Percentiles rank a stretch among this genome's conserved stretches.
Evolutionary conservation across 2,329 filamentous ascomycete species (phyloP).

Genomic region (Colletotrichum ledebouriae): DNA sequence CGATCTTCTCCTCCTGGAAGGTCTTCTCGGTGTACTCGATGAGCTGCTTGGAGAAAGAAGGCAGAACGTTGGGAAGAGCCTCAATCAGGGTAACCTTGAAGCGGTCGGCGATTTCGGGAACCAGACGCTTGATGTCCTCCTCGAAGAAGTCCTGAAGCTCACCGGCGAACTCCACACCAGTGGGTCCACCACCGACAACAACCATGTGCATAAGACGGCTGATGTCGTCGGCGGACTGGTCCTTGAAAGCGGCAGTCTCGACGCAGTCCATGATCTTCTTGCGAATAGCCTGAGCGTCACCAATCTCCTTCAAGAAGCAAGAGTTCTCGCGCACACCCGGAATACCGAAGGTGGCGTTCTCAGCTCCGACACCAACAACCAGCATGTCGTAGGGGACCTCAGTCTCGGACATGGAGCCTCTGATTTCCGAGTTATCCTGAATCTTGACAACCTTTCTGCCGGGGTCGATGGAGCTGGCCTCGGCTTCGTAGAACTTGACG

Average conservation of each 20-base stretch:
- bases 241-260: slow-evolving; percentile 98
- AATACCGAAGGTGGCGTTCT: slow-evolving; percentile 99
- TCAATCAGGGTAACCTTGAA: slow-evolving; percentile 99
- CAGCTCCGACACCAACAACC: slow-evolving; percentile 95
- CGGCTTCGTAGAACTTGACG: slow-evolving; percentile 98
- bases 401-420: slow-evolving; percentile 83
- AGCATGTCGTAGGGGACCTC: slow-evolving; percentile 99
- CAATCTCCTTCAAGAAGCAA: slow-evolving; percentile 98
- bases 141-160: slow-evolving; percentile 99
- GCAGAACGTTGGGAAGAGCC: slow-evolving; percentile 94
- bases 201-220: slow-evolving; percentile 99
- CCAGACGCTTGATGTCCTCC: slow-evolving; percentile 96
- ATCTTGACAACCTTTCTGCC: slow-evolving; percentile 90
- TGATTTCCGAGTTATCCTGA: slow-evolving; percentile 92
- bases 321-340: slow-evolving; percentile 94
- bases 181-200: slow-evolving; percentile 91
- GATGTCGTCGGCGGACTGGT: slow-evolving; percentile 87
- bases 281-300: slow-evolving; percentile 94
- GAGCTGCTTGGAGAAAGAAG: slow-evolving; percentile 98
- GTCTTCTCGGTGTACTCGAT: slow-evolving; percentile 99
- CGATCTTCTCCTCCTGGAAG: slow-evolving; percentile 98
- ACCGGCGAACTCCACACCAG: slow-evolving; percentile 97
- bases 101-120: slow-evolving; percentile 93
- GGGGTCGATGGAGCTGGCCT: slow-evolving; percentile 94
- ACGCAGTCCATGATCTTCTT: slow-evolving; percentile 99